phyloP scores from a whole-genome alignment of 2,329 filamentous ascomycete species.

The Talaromyces amestolkiae region DNA sequence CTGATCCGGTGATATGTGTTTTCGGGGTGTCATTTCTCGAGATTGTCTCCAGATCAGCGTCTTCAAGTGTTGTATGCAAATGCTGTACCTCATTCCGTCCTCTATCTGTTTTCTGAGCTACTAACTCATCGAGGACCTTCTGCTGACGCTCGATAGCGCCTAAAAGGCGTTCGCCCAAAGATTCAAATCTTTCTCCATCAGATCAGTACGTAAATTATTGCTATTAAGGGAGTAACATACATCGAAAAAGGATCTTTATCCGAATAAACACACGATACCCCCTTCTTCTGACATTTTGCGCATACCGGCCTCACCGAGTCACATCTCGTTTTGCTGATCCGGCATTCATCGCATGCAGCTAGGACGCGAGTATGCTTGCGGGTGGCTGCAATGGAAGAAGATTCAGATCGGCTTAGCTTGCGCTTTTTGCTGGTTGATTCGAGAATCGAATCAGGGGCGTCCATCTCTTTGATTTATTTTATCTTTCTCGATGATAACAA shows the following conservation, averaged over 20 bases:
- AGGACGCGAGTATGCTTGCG: conserved; percentile 28
- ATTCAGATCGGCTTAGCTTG: not conserved
- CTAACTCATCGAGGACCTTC: conserved; percentile 22
- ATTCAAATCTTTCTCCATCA: conserved; percentile 22
- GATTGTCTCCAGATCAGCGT: conserved; percentile 26
- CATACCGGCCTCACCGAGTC: conserved; percentile 27
- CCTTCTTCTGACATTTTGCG: conserved; percentile 27
- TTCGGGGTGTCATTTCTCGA: conserved; percentile 28
- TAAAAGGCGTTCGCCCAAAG: conserved; percentile 27
- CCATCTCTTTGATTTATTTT: not conserved
- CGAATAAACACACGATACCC: conserved; percentile 27
- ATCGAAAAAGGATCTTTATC: conserved; percentile 27
- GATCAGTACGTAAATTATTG: conserved; percentile 2
- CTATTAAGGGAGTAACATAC: conserved; percentile 17
- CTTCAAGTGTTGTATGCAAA: conserved; percentile 21
- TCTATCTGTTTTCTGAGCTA: conserved; percentile 2
- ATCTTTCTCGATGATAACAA: not conserved
- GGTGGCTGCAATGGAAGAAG: conserved; percentile 11
- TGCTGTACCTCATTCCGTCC: not conserved
- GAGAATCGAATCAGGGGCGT: not conserved
- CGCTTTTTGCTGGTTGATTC: not conserved
- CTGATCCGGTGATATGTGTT: conserved; percentile 28
- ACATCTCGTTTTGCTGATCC: conserved; percentile 28
- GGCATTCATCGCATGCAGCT: conserved; percentile 28
- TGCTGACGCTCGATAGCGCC: conserved; percentile 28